Base-by-base conservation (phyloP, 2,329 filamentous ascomycete genomes). In the Penicillium sp. region DNA sequence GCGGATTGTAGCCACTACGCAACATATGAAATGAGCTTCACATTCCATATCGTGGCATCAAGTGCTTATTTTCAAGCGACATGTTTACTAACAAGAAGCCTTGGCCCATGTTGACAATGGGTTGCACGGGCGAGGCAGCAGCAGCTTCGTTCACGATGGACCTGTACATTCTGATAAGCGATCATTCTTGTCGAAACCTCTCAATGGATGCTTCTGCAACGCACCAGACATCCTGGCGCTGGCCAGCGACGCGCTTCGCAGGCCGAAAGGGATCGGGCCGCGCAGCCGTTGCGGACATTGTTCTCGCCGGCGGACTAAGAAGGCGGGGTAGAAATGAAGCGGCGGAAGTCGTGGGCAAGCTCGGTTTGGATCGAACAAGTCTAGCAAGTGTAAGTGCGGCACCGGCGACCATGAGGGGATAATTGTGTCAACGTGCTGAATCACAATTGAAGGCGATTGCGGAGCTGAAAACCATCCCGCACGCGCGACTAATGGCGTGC, bases 1-100 rank as follows among this genome's bases (percentile, higher is more conserved):
- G 91, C 48, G 91, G 91, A 66, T 97, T 97, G 71, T 97, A 97
- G 49, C 91, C 91, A 64, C 73, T 75, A 45, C 35, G 37, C 41
- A 26, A 5, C 8, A 6, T 5, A 33, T n/a, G 35, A 37, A 5
- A 1, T 18, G 29, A 9, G 34, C 48, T 18, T 18, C 18, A 18
- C 18, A 18, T 18, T 18, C 18, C 18, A 18, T 18, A 18, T 18
- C 18, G 18, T 18, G 18, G 18, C 18, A 18, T 18, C 18, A 18
- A 3, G 18, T 18, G 18, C 18, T 18, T 18, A 18, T 18, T 18
- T 18, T 18, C 18, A 18, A 18, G 18, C 18, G 18, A 18, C 18
- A 18, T 48, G 48, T 69, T 72, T 68, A 69, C 73, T 69, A 57
- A 76, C 74, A 75, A 76, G 59, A 76, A 76, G 3, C 82, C 81